Percentiles rank a stretch among this genome's conserved stretches.
Evolutionary conservation across 176 grass and related monocot genomes (phyloP).

Genomic region (Oropetium thomaeum): DNA sequence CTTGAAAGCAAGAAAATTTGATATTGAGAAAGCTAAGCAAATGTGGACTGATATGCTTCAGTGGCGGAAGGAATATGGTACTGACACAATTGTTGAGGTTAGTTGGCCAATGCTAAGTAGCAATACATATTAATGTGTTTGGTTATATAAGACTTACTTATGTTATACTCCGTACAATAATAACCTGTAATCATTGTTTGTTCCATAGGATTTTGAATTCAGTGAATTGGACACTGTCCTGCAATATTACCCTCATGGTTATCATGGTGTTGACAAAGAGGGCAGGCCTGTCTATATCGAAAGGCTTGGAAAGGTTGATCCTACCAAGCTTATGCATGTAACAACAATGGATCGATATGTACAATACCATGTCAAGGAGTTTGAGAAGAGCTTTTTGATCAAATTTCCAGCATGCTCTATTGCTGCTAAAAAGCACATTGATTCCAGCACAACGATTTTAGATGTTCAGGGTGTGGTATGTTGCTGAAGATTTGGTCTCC

Average conservation of each 20-base stretch:
- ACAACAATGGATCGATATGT: conserved; percentile 96
- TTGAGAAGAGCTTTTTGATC: conserved; percentile 87
- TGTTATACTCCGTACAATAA: conserved; percentile 7
- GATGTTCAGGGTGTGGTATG: conserved; percentile 98
- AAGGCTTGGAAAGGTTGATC: conserved; percentile 93
- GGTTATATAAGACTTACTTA: background rate
- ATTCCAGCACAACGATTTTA: conserved; percentile 87
- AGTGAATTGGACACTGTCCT: conserved; percentile 74
- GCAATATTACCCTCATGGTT: conserved; percentile 95
- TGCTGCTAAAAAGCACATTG: conserved; percentile 90
- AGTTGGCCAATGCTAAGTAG: background rate
- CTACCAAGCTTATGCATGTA: conserved; percentile 84
- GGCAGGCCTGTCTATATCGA: conserved; percentile 96
- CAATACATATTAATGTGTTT: conserved; percentile 17
- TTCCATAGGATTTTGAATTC: conserved; percentile 81
- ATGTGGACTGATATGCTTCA: conserved; percentile 99
- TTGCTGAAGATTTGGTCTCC: conserved; percentile 3
- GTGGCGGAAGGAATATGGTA: conserved; percentile 88
- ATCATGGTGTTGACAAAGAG: conserved; percentile 93
- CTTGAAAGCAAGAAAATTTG: conserved; percentile 89
- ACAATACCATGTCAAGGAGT: conserved; percentile 87
- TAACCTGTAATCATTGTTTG: background rate
- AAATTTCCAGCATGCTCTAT: conserved; percentile 93
- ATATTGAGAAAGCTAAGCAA: conserved; percentile 93
- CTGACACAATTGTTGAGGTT: conserved; percentile 86